Evolutionary conservation across 768 basidiomycete species (phyloP), one percentile per base, ranked within the genome.

Genomic region (Guyanaporus albipodus): DNA sequence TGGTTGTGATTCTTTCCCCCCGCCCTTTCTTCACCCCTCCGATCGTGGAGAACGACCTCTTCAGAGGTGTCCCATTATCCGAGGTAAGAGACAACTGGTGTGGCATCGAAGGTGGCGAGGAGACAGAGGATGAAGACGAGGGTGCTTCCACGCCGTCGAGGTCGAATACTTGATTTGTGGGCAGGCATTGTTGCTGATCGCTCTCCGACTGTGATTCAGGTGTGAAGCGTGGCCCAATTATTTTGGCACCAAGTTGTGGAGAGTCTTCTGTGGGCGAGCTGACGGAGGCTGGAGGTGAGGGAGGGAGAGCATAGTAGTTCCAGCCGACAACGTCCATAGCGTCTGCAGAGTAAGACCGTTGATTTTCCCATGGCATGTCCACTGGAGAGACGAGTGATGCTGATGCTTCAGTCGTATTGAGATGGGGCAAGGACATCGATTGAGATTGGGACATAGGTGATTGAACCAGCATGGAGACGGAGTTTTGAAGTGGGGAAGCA

Each of bases 111-210:
- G 62, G 57, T 35, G 58, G 58, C 15, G 67, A 54, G 36, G 68
- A 63, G 35, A 60, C 53, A 23, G 67, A 63, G 18, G 69, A 59
- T 32, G 70, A 61, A 24, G 69, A 59, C 22, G 71, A 70, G 22
- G 59, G 60, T 2, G 52, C 48, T 6, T 70, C 66, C 23, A 59
- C 54, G 3, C 23, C 26, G 22, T 71, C 65, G 4, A 73, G 67
- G 64, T 86, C 84, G 64, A 87, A 88, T 56, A 87, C 73, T 68
- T 87, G 81, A 62, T 79, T 78, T 14, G 85, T 87, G 27, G 85
- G 76, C 12, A 87, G 63, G 59, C 83, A 87, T 33, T 78, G 67
- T 45, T 69, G 66, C 49, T 73, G 75, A 43, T 77, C 73, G 45
- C 69, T 60, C 19, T 78, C 75, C 15, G 70, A 65, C 22, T 44